Base-by-base conservation (phyloP, 2,329 filamentous ascomycete species). In the Sordariomycetes sp. region DNA sequence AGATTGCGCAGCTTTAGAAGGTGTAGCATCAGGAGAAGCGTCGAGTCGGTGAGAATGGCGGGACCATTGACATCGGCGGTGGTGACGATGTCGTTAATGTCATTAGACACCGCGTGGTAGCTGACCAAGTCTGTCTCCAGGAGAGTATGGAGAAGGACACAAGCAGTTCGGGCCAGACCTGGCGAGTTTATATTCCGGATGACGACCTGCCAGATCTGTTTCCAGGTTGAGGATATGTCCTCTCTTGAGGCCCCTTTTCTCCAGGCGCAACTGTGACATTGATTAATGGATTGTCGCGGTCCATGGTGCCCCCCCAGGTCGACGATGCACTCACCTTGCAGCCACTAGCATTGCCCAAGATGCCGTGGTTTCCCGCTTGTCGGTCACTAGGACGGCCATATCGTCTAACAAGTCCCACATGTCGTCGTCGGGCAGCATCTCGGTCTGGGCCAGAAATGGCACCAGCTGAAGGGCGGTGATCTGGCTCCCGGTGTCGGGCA, bases 341-440 rank as follows among this genome's bases (percentile, higher is more conserved):
- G 90, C 83, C n/a, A 86, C 87, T 57, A 97, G 70, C 75, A 96
- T 83, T 20, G 90, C 87, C 94, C 94, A 99, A 0, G 86, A 89
- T 8, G 86, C 81, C 48, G 86, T 74, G 10, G 72, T 70, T 16
- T 74, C 72, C 63, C 87, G 85, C 65, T 96, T 92, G 65, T 94
- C 88, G 11, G 81, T 78, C 51, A 88, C 81, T 57, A 80, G 77
- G 12, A 73, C 70, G 18, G 78, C 72, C 18, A 95, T 72, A 51
- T 80, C 78, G 10, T 78, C 75, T 2, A 94, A 67, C 3, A 87
- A 68, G 0, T 78, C 75, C 5, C 72, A 69, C 28, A 87, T 71
- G 12, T 82, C 79, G 35, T 85, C 79, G 35, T 72, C 63, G 3
- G 75, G 69, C 1, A 81, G 67, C 25, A 74, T 70, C 55, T 71